Base-by-base conservation (phyloP, 169 alveolate genomes). In the Babesia sp. region DNA sequence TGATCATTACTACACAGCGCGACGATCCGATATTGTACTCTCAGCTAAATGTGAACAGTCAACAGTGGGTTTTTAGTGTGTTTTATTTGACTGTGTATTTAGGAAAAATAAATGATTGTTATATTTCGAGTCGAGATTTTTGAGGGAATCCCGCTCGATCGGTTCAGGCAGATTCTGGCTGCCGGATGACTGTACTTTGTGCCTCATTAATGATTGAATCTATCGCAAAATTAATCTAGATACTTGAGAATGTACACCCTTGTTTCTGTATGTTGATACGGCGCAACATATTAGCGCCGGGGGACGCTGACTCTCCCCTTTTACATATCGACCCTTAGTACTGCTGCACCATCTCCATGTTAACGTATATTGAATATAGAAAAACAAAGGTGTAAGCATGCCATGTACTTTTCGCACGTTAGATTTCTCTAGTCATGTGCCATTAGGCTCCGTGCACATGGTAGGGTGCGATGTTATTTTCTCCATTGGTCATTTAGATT, bases 21-120 rank as follows among this genome's bases (percentile, higher is more conserved):
- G 74, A 64, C 37, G 74, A 64, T 24, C 74, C 74, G 1, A 56
- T 64, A 22, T 48, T 64, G 3, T 64, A 64, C 51, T 9, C 74
- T 36, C 74, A 64, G 61, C 28, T 64, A 22, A 50, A 50, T 31
- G 34, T 46, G 26, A 29, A 11, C 64, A 64, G 36, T 56, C 29
- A 50, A 14, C 45, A 50, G 74, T 64, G 22, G 22, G 61, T 50
- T 7, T 16, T 0, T 5, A 7, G 33, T 7, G 42, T 0, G 22
- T 42, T 9, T 5, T 53, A 24, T 7, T 1, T 16, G 53, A 5
- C 46, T 2, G 9, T 18, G 22, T 16, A 12, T 0, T 22, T 22
- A 60, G 71, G 71, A 60, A 60, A 39, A 39, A 44, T 42, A 60
- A 60, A 56, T 60, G 56, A 39, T n/a, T 41, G 37, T 14, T n/a